Percentiles rank a stretch among this genome's conserved stretches.
Conservation (phyloP, 2,329 filamentous ascomycete species). For the Neopestalotiopsis clavispora region DNA sequence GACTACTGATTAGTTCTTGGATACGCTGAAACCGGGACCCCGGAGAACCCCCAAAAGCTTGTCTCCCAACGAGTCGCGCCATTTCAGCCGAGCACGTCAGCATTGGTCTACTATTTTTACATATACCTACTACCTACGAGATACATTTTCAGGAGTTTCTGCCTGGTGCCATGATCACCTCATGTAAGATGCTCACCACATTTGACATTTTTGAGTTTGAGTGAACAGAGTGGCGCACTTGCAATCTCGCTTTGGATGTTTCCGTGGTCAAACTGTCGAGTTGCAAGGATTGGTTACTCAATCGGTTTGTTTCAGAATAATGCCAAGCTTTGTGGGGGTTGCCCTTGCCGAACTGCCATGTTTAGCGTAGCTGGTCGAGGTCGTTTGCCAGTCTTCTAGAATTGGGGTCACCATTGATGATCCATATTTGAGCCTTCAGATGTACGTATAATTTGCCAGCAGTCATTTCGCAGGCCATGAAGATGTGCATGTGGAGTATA, state of each 20-base stretch:
- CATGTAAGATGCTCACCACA: not conserved
- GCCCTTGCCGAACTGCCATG: not conserved
- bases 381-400: not conserved
- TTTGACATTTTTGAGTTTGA: not conserved
- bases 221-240: not conserved
- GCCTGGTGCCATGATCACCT: not conserved
- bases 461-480: not conserved
- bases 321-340: constrained; percentile 13
- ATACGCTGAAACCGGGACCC: constrained; percentile 2
- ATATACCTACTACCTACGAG: not conserved
- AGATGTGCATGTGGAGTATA: not conserved
- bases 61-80: not conserved
- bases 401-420: not conserved
- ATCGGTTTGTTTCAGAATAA: constrained; percentile 7
- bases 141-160: not conserved
- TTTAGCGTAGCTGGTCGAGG: not conserved
- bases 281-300: not conserved
- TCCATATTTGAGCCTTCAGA: too few species aligned
- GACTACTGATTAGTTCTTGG: not conserved
- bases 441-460: too few species aligned
- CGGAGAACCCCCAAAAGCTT: constrained; percentile 12
- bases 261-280: not conserved
- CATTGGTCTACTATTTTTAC: not conserved
- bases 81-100: not conserved
- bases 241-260: not conserved